Evolutionary conservation across 495 filamentous ascomycete species (phyloP).

Genomic region (Neurospora intermedia): DNA sequence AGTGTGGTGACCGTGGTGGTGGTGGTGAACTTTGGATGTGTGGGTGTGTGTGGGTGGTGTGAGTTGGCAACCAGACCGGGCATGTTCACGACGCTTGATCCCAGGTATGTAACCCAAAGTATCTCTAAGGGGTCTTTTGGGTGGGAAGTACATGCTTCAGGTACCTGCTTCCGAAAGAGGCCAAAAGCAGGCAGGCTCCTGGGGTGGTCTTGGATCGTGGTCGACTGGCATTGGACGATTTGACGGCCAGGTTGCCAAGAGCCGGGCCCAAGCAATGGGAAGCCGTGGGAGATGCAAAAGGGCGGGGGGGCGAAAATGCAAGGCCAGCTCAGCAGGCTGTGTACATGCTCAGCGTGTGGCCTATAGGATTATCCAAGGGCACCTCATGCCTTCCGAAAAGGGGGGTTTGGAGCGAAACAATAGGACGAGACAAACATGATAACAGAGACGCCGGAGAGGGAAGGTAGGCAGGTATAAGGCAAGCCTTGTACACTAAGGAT

Average conservation of each 20-base stretch:
- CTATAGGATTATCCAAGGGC: background rate
- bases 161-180: background rate
- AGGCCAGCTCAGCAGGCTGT: slow-evolving; percentile 26
- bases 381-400: background rate
- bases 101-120: background rate
- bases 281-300: slow-evolving; percentile 3
- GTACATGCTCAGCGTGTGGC: background rate
- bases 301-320: slow-evolving; percentile 22
- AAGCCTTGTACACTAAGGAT: background rate
- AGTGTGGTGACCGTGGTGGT: background rate
- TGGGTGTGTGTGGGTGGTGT: slow-evolving; percentile 2
- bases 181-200: background rate
- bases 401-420: background rate
- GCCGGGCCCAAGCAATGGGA: slow-evolving; percentile 5
- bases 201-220: slow-evolving; percentile 22
- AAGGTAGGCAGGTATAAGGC: background rate
- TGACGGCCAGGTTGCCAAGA: slow-evolving; percentile 13
- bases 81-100: slow-evolving; percentile 7
- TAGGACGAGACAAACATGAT: background rate
- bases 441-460: background rate
- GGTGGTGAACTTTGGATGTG: background rate
- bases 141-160: background rate
- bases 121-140: background rate
- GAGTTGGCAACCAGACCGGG: slow-evolving; percentile 18
- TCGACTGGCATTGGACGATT: slow-evolving; percentile 18